phyloP scores from a whole-genome alignment of 139 green algal species.

The Parachlorella kessleri region DNA sequence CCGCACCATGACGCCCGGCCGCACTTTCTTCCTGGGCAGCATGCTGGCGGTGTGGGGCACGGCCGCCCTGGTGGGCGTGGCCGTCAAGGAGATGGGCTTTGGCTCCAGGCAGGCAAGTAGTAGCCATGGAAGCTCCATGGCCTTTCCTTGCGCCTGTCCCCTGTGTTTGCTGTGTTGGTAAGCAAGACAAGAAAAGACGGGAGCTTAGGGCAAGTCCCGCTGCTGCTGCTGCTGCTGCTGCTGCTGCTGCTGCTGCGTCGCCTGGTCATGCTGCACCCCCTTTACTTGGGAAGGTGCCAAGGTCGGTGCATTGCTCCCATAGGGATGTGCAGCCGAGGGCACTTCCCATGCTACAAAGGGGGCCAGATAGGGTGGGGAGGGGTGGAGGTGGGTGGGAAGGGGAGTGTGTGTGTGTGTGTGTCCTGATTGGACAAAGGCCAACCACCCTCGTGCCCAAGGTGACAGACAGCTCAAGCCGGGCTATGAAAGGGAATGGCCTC shows the following conservation, averaged over 20 bases:
- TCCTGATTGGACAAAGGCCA: not conserved
- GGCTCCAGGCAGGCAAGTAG: too few relatives aligned
- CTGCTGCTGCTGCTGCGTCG: not conserved
- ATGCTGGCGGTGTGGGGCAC: slow-evolving; percentile 60
- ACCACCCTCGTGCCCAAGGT: not conserved
- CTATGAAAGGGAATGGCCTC: too few relatives aligned
- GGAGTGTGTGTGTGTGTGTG: not conserved
- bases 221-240: not conserved
- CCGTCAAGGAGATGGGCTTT: not conserved
- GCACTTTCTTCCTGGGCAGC: slow-evolving; percentile 53
- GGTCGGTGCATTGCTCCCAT: too few relatives aligned
- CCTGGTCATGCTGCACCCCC: too few relatives aligned
- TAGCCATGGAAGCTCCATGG: too few relatives aligned
- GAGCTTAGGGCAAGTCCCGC: not conserved
- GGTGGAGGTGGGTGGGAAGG: too few relatives aligned
- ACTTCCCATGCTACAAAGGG: too few relatives aligned
- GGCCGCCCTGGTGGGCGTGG: slow-evolving; percentile 32
- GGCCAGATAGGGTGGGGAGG: too few relatives aligned
- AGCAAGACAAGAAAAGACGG: not conserved
- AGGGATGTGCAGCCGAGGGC: too few relatives aligned
- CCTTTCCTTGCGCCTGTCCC: too few relatives aligned
- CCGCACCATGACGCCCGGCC: slow-evolving; percentile 22
- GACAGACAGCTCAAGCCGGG: not conserved
- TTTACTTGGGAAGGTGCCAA: too few relatives aligned
- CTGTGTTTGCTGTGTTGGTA: not conserved